These are phyloP conservation scores for Dissoconium aciculare DNA, from an alignment of 2,329 filamentous ascomycete genomes.

Conservation along the genomic window DNA sequence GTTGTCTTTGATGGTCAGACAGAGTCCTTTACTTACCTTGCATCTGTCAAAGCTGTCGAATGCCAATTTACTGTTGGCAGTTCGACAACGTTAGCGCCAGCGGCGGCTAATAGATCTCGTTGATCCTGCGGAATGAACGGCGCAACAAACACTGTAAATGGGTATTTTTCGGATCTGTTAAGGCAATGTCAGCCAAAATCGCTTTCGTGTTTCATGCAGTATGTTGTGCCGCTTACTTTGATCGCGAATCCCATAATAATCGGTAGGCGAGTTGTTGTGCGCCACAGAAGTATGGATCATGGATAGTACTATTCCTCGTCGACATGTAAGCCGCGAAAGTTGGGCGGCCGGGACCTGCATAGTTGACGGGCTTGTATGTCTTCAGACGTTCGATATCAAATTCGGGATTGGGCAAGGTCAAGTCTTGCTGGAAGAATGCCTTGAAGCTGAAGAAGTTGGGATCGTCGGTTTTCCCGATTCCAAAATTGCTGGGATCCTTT, in stretches of 20 bases:
- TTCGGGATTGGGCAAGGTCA: slow-evolving; percentile 6
- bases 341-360: slow-evolving; percentile 9
- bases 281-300: slow-evolving; percentile 14
- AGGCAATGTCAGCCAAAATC: too few relatives aligned
- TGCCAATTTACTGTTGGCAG: slow-evolving; percentile 11
- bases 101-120: slow-evolving; percentile 9
- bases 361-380: slow-evolving; percentile 11
- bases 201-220: too few relatives aligned
- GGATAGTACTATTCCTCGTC: slow-evolving; percentile 10
- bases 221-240: too few relatives aligned
- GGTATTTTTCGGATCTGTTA: slow-evolving; percentile 9
- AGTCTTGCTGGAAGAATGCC: slow-evolving; percentile 7
- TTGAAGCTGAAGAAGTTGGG: not conserved
- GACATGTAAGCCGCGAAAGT: slow-evolving; percentile 12
- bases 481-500: not conserved
- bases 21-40: slow-evolving; percentile 1
- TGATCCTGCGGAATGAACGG: slow-evolving; percentile 11
- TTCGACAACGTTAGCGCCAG: slow-evolving; percentile 13
- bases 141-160: slow-evolving; percentile 13
- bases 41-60: slow-evolving; percentile 8
- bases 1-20: not conserved
- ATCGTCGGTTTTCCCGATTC: not conserved
- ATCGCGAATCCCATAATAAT: slow-evolving; percentile 12
- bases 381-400: slow-evolving; percentile 6
- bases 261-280: slow-evolving; percentile 13